A percentile compares a stretch with the other conserved stretches of the same genome.
Evolutionary conservation across 2,329 filamentous ascomycete genomes (phyloP).

Genomic region (Colletotrichum zoysiae): DNA sequence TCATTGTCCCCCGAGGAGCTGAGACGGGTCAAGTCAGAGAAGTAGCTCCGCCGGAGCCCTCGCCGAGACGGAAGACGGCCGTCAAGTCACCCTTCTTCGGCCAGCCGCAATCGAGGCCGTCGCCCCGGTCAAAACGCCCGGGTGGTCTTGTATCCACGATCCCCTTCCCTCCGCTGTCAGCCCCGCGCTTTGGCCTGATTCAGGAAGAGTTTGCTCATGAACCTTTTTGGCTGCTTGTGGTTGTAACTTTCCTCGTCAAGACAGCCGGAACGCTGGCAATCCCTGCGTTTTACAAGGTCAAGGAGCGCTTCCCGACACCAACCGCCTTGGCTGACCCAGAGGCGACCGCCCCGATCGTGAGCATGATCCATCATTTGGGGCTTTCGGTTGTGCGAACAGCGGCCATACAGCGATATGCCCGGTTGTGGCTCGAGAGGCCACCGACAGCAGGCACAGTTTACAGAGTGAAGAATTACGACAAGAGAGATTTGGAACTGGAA

Average conservation of each 20-base stretch:
- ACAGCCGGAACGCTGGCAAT: constrained; percentile 81
- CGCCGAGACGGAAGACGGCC: constrained; percentile 23
- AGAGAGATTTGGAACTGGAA: constrained; percentile 48
- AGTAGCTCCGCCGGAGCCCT: constrained; percentile 10
- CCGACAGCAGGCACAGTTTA: constrained; percentile 71
- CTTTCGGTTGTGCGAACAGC: constrained; percentile 76
- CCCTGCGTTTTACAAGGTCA: constrained; percentile 79
- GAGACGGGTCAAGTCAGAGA: constrained; percentile 33
- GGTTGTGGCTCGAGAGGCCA: constrained; percentile 73
- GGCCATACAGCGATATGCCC: constrained; percentile 78
- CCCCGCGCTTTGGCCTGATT: constrained; percentile 79
- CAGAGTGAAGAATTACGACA: constrained; percentile 62
- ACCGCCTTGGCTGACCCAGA: constrained; percentile 68
- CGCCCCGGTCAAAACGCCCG: constrained; percentile 49
- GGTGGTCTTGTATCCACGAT: constrained; percentile 65
- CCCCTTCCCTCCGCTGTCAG: constrained; percentile 76
- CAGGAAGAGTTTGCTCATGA: constrained; percentile 83
- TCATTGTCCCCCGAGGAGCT: constrained; percentile 31
- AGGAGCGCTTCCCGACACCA: constrained; percentile 76
- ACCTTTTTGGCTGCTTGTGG: constrained; percentile 85
- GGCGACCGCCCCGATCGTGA: constrained; percentile 64
- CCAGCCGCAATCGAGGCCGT: constrained; percentile 39
- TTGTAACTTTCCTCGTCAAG: constrained; percentile 86
- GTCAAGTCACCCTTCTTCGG: constrained; percentile 53
- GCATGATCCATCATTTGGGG: constrained; percentile 77